Percentiles rank a stretch among this genome's conserved stretches.
Conservation (phyloP, 768 basidiomycete genomes). For the Rhizopogon salebrosus region DNA sequence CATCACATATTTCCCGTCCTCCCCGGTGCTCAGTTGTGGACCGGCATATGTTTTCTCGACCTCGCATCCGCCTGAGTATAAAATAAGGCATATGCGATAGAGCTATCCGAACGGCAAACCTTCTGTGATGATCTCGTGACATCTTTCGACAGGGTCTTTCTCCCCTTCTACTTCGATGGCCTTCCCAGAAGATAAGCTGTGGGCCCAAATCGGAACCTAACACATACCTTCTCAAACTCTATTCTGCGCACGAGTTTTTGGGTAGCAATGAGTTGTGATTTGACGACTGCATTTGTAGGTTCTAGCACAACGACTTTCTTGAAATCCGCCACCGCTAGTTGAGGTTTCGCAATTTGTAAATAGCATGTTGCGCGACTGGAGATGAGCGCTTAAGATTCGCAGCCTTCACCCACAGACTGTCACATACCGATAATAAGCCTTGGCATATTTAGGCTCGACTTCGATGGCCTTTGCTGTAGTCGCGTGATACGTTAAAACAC, state of each 20-base stretch:
- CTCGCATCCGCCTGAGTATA: slow-evolving; percentile 63
- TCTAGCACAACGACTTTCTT: slow-evolving; percentile 80
- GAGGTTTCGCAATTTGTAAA: slow-evolving; percentile 85
- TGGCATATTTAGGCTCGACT: slow-evolving; percentile 85
- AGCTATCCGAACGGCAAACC: slow-evolving; percentile 34
- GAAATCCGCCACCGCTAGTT: slow-evolving; percentile 82
- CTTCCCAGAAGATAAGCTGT: slow-evolving; percentile 29
- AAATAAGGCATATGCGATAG: slow-evolving; percentile 5
- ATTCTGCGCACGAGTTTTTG: slow-evolving; percentile 87
- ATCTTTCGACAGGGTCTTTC: slow-evolving; percentile 69
- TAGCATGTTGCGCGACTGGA: slow-evolving; percentile 83
- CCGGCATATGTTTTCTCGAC: slow-evolving; percentile 71
- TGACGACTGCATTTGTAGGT: slow-evolving; percentile 78
- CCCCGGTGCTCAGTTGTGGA: slow-evolving; percentile 56
- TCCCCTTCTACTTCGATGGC: slow-evolving; percentile 93
- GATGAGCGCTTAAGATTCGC: not conserved
- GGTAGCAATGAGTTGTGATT: slow-evolving; percentile 77
- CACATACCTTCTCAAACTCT: slow-evolving; percentile 82
- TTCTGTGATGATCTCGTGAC: slow-evolving; percentile 73
- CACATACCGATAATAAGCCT: slow-evolving; percentile 78
- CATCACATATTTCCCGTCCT: slow-evolving; percentile 67
- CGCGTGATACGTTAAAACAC: slow-evolving; percentile 2
- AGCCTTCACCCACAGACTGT: not conserved
- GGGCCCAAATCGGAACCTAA: too few species aligned
- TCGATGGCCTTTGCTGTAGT: slow-evolving; percentile 73